phyloP scores from a whole-genome alignment of 192 early-diverging fungal genomes.

The Coemansia sp. region DNA sequence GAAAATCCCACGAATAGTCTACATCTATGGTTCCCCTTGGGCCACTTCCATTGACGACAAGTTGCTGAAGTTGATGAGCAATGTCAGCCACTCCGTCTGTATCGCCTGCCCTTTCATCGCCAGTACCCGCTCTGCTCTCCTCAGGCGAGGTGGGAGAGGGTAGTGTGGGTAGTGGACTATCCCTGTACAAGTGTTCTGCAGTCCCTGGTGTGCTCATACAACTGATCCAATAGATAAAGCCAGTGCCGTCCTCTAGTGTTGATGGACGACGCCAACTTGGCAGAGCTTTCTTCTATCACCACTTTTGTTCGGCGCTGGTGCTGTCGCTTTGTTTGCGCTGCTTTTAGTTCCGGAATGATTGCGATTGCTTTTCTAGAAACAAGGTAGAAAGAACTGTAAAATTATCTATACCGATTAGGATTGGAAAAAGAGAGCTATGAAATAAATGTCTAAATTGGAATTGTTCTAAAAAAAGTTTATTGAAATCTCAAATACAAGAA shows the following conservation, averaged over 20 bases:
- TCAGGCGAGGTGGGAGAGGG: background rate
- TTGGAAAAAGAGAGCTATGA: too few relatives aligned
- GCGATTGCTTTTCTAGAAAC: too few relatives aligned
- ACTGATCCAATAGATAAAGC: background rate
- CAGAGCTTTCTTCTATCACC: background rate
- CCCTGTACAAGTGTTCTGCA: constrained; percentile 3
- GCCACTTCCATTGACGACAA: constrained; percentile 15
- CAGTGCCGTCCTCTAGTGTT: background rate
- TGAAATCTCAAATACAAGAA: too few relatives aligned
- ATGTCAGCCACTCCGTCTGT: constrained; percentile 16
- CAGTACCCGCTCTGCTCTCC: constrained; percentile 7
- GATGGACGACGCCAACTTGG: background rate
- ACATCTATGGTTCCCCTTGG: background rate
- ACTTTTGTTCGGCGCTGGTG: background rate
- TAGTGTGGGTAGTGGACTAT: constrained; percentile 1
- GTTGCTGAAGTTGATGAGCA: constrained; percentile 43
- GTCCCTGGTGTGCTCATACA: constrained; percentile 16
- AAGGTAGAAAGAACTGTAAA: too few relatives aligned
- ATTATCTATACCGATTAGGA: too few relatives aligned
- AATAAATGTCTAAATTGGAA: too few relatives aligned
- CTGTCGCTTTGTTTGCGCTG: too few relatives aligned
- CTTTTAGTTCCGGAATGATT: too few relatives aligned
- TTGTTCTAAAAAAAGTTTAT: too few relatives aligned
- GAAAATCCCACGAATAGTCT: constrained; percentile 37
- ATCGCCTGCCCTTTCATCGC: background rate